These are phyloP conservation scores for Sporobolomyces phaffii DNA, from an alignment of 768 basidiomycete genomes.

Conservation along the genomic window DNA sequence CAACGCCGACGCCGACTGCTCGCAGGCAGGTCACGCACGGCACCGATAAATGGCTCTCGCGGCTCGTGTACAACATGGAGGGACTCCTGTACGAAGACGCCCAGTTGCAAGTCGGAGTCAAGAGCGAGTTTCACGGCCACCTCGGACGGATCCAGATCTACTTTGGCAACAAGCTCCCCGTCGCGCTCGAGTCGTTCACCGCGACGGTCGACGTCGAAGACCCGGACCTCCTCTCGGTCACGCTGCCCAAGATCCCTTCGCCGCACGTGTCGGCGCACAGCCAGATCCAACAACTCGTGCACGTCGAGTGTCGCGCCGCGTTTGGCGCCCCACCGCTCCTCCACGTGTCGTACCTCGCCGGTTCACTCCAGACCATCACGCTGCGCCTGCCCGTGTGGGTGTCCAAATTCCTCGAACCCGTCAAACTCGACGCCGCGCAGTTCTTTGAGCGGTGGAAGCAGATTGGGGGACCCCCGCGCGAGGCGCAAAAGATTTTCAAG, in stretches of 20 bases:
- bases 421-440: conserved; percentile 70
- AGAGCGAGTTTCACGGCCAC: conserved; percentile 91
- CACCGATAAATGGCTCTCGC: conserved; percentile 38
- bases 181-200: conserved; percentile 84
- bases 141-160: conserved; percentile 90
- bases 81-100: conserved; percentile 93
- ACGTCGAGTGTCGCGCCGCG: conserved; percentile 86
- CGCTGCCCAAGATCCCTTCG: conserved; percentile 85
- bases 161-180: conserved; percentile 88
- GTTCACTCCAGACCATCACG: conserved; percentile 78
- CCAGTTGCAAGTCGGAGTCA: conserved; percentile 90
- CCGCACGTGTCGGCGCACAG: conserved; percentile 71
- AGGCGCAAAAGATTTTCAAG: conserved; percentile 81
- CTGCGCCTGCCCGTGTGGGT: conserved; percentile 78
- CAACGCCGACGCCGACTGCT: conserved; percentile 19
- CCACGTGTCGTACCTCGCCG: conserved; percentile 82
- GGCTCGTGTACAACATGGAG: conserved; percentile 65
- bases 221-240: conserved; percentile 67
- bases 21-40: conserved; percentile 38
- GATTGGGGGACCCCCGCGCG: conserved; percentile 90
- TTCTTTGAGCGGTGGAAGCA: conserved; percentile 99
- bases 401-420: conserved; percentile 89
- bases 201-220: conserved; percentile 67
- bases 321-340: conserved; percentile 73
- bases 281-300: conserved; percentile 86